Evolutionary conservation across 345 rosid species (phyloP), one percentile per base, ranked within the genome.

Genomic region (Hirschfeldia incana): DNA sequence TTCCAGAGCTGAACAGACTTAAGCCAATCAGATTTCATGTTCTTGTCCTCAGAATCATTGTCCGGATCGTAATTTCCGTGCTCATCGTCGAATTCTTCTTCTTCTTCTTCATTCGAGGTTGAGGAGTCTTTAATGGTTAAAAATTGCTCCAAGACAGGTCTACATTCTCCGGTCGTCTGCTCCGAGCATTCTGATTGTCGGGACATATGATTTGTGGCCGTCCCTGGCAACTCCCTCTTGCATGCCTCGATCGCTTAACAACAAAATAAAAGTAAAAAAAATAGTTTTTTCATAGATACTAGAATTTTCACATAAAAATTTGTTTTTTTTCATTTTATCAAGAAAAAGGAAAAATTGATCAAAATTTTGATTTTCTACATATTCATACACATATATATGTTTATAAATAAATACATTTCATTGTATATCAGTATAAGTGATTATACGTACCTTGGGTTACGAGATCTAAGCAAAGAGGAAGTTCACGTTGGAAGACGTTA

Each of bases 1-100:
- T 91, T 91, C 99, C 98, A 95, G 28, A 95, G 84, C 81, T 89
- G 98, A 63, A 92, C 99, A 86, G 96, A 93, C 81, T 89, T 90
- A 84, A 95, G 99, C 99, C 99, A 95, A 57, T 95, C 97, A 6
- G 98, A 89, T 80, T 95, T 92, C 85, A 65, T 69, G 79, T 81
- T 88, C 70, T 83, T 91, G 51, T 85, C 89, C 29, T 86, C 87
- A 26, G 65, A 27, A 16, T 63, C 82, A 42, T 53, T 58, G 73
- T 64, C 65, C 9, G 55, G 70, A 57, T 67, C 84, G 15, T 60
- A 81, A 46, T 75, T 79, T 60, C 61, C 85, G 3, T 81, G 78
- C 60, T 77, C 83, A 65, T 74, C 80, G 13, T 77, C 84, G 0
- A 87, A 84, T 53, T 85, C 88, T 13, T 76, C 89, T 61, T 76